Conservation (phyloP, 2,329 filamentous ascomycete genomes). For the Biscogniauxia mediterranea region DNA sequence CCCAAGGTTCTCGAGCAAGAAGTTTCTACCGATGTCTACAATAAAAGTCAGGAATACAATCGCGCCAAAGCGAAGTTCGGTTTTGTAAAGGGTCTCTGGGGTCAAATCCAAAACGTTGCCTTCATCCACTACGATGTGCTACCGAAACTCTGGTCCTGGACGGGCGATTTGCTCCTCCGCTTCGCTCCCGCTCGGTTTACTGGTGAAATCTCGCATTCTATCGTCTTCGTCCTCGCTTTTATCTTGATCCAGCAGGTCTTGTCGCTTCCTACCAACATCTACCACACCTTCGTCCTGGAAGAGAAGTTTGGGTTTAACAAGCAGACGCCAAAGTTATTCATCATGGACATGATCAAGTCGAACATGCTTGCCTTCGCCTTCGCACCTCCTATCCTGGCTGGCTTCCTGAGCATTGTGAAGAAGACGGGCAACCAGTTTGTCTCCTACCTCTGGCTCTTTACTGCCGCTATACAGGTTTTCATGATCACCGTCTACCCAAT, state of each 20-base stretch:
- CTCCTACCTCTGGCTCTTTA: constrained; percentile 96
- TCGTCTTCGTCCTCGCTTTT: constrained; percentile 88
- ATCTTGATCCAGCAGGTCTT: constrained; percentile 77
- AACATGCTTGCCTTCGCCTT: constrained; percentile 78
- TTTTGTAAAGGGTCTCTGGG: constrained; percentile 77
- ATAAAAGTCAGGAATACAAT: constrained; percentile 95
- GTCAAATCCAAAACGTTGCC: constrained; percentile 82
- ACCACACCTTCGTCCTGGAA: constrained; percentile 93
- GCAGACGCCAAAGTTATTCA: constrained; percentile 84
- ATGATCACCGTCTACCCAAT: constrained; percentile 97
- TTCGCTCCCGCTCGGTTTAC: constrained; percentile 77
- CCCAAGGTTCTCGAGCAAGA: constrained; percentile 87
- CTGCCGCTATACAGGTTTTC: constrained; percentile 83
- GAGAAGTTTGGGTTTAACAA: constrained; percentile 99
- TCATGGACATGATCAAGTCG: constrained; percentile 88
- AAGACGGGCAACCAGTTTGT: constrained; percentile 94
- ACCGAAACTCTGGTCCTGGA: constrained; percentile 83
- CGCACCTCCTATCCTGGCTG: constrained; percentile 83
- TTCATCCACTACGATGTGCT: constrained; percentile 90
- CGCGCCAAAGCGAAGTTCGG: constrained; percentile 92
- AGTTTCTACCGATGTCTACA: constrained; percentile 84
- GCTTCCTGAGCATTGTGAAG: constrained; percentile 90
- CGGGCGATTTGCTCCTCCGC: constrained; percentile 69
- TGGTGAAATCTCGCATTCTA: constrained; percentile 90
- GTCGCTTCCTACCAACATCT: constrained; percentile 78